phyloP scores from a whole-genome alignment of 139 green algal genomes.

The Tetradesmus lagerheimii region DNA sequence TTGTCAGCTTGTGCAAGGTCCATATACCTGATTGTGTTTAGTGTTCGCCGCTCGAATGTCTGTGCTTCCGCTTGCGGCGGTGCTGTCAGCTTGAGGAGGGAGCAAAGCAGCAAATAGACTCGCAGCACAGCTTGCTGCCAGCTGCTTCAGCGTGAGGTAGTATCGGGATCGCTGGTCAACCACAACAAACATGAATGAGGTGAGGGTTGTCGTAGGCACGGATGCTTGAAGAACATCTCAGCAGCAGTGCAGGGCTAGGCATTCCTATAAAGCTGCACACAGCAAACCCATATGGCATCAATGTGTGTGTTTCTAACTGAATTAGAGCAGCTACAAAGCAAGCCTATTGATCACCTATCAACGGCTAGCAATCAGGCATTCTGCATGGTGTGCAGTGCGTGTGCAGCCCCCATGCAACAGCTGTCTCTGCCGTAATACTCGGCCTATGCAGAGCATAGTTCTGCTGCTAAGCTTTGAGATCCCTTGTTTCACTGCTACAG shows the following conservation, averaged over 20 bases:
- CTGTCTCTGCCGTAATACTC: background rate
- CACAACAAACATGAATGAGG: background rate
- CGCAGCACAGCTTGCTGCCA: background rate
- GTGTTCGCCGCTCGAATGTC: too few relatives aligned
- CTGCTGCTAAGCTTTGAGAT: background rate
- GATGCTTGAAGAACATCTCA: background rate
- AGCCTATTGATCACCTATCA: too few relatives aligned
- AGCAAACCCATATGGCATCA: background rate
- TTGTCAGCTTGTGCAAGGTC: background rate
- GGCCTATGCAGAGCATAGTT: background rate
- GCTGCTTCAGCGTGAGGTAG: background rate
- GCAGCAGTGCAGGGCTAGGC: background rate
- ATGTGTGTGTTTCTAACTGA: too few relatives aligned
- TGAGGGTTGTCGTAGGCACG: background rate
- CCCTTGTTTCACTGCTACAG: background rate
- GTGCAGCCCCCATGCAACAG: background rate
- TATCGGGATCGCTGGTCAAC: background rate
- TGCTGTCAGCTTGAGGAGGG: background rate
- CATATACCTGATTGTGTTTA: too few relatives aligned
- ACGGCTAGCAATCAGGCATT: background rate
- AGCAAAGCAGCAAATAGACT: background rate
- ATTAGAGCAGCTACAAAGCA: too few relatives aligned
- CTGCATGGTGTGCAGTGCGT: background rate
- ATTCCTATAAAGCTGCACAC: background rate
- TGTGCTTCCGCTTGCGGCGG: background rate